Conservation (phyloP, 495 filamentous ascomycete species). For the Xylaria sp. region DNA sequence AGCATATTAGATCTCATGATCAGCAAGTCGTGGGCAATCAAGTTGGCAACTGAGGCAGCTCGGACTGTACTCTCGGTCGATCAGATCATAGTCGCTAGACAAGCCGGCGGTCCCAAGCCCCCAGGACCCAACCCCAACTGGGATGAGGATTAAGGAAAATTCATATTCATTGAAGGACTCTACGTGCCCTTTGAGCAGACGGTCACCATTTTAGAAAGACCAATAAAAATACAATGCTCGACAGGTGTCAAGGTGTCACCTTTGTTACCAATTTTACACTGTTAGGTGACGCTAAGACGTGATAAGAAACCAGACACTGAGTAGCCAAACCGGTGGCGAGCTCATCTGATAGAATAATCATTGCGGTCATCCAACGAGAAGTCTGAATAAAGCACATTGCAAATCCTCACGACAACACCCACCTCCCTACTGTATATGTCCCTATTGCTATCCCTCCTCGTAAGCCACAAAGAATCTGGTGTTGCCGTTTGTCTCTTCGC, state of each 20-base stretch:
- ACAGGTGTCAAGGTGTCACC: not conserved
- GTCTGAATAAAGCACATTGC: not conserved
- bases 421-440: not conserved
- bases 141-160: constrained; percentile 83
- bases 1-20: constrained; percentile 92
- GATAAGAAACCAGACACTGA: not conserved
- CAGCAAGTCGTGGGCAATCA: constrained; percentile 94
- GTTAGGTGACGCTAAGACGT: not conserved
- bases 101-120: constrained; percentile 96
- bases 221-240: not conserved
- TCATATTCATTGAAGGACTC: constrained; percentile 6
- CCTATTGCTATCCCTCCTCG: not conserved
- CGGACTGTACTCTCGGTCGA: constrained; percentile 95
- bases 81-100: constrained; percentile 98
- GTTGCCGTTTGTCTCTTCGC: not conserved
- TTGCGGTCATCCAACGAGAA: not conserved
- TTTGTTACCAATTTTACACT: not conserved
- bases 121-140: constrained; percentile 95
- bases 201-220: not conserved
- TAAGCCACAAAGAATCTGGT: not conserved
- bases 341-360: not conserved
- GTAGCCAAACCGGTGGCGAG: not conserved
- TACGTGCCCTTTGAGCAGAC: not conserved
- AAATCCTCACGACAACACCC: not conserved
- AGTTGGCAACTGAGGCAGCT: constrained; percentile 92